These are phyloP conservation scores for Thuja plicata DNA, from an alignment of 83 land plant genomes.

Conservation along the genomic window DNA sequence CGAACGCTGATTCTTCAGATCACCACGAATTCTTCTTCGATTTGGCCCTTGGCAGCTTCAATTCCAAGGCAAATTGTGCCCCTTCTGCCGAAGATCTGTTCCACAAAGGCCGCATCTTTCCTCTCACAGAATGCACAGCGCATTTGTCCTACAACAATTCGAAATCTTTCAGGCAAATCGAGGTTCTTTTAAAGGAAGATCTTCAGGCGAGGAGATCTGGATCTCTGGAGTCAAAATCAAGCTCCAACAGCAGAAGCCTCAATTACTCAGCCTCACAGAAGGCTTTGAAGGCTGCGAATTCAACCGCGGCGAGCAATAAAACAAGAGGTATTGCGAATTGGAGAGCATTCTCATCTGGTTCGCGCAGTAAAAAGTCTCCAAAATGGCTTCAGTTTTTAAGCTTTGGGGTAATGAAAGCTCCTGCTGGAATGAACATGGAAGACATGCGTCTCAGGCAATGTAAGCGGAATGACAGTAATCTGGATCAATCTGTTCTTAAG, in stretches of 20 bases:
- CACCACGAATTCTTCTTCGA: background rate
- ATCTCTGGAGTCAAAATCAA: background rate
- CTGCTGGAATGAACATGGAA: background rate
- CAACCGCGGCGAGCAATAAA: background rate
- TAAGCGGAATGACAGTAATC: too few relatives aligned
- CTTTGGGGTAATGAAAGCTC: too few relatives aligned
- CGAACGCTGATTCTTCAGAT: background rate
- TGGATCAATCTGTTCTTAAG: too few relatives aligned
- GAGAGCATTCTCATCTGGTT: background rate
- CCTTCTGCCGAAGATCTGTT: background rate
- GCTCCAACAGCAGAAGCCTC: background rate
- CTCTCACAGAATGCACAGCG: background rate
- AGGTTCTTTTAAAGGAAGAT: background rate
- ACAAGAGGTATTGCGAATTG: background rate
- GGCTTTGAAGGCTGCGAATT: background rate
- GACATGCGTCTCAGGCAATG: background rate
- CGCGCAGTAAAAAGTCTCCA: background rate
- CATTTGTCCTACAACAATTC: background rate
- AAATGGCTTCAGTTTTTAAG: conserved; percentile 12
- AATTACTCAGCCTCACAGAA: too few relatives aligned
- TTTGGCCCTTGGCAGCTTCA: too few relatives aligned
- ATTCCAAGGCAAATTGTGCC: background rate
- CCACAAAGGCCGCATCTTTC: background rate
- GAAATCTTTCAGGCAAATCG: background rate
- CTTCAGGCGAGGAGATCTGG: background rate